phyloP scores from a whole-genome alignment of 1,139 yeast species.

The Yamadazyma sp. region DNA sequence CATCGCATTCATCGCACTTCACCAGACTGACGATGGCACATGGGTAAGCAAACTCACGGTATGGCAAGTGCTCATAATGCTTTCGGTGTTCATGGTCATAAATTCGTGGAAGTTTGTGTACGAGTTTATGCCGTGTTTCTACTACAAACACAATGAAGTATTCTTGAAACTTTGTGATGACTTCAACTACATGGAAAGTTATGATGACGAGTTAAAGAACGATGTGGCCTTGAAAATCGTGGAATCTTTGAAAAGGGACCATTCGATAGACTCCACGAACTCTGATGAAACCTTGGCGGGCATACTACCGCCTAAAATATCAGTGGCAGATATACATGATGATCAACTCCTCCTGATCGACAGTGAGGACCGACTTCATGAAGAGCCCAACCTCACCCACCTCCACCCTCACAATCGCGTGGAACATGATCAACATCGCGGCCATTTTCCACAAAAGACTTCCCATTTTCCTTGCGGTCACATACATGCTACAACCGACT shows the following conservation, averaged over 20 bases:
- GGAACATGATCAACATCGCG: background rate
- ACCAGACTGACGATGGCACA: constrained; percentile 5
- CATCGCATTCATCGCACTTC: constrained; percentile 15
- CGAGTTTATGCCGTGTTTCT: constrained; percentile 13
- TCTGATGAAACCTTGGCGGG: constrained; percentile 16
- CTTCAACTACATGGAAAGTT: constrained; percentile 10
- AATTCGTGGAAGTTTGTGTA: constrained; percentile 8
- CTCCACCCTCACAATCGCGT: no score
- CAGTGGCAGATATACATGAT: constrained; percentile 6
- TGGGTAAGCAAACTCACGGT: constrained; percentile 9
- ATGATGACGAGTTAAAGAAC: constrained; percentile 10
- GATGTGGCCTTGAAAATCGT: constrained; percentile 11
- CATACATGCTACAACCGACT: background rate
- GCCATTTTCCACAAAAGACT: background rate
- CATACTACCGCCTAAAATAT: constrained; percentile 14
- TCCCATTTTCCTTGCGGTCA: background rate
- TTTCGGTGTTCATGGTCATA: constrained; percentile 7
- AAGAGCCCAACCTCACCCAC: no score
- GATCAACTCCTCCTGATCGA: constrained; percentile 2
- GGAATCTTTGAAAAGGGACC: constrained; percentile 9
- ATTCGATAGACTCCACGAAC: constrained; percentile 3
- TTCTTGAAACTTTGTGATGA: constrained; percentile 15
- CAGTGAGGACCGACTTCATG: no score
- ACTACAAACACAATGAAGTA: constrained; percentile 7
- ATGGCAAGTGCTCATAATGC: constrained; percentile 10